Conservation (phyloP, 257 asterid species). For the Scutellaria galericulata region DNA sequence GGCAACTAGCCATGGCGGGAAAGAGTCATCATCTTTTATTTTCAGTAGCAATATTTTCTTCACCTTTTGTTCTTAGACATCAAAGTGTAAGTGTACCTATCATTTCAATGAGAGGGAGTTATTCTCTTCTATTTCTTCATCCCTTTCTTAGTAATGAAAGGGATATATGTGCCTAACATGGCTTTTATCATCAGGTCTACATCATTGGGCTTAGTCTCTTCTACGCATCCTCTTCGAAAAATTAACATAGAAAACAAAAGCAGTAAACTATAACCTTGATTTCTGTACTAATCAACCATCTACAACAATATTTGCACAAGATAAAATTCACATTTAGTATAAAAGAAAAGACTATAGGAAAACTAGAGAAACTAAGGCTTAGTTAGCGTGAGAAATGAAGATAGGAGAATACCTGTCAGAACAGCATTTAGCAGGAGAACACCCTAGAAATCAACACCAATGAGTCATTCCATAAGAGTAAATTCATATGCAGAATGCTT, state of each 20-base stretch:
- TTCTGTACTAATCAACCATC: conserved; percentile 17
- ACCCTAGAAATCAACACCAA: conserved; percentile 60
- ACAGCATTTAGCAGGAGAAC: conserved; percentile 95
- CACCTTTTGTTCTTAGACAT: conserved; percentile 4
- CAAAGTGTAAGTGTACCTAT: not conserved
- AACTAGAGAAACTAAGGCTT: conserved; percentile 22
- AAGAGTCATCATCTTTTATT: not conserved
- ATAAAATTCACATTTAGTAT: conserved; percentile 29
- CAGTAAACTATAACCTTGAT: conserved; percentile 4
- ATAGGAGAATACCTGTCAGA: conserved; percentile 68
- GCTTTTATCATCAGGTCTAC: conserved; percentile 2
- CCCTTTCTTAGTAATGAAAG: conserved; percentile 15
- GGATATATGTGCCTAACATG: conserved; percentile 3
- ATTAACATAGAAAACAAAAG: conserved; percentile 7
- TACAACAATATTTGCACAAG: conserved; percentile 20
- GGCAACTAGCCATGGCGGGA: not conserved
- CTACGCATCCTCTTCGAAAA: conserved; percentile 4
- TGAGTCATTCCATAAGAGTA: conserved; percentile 28
- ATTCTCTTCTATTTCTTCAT: not conserved
- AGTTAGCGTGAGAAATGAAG: conserved; percentile 11
- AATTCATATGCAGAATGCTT: conserved; percentile 7
- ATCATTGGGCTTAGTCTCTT: not conserved
- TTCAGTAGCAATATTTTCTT: not conserved
- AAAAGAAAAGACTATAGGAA: conserved; percentile 20
- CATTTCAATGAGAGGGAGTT: conserved; percentile 10